A percentile compares a stretch with the other conserved stretches of the same genome.
These are phyloP conservation scores for Friedmanniomyces simplex DNA, from an alignment of 495 filamentous ascomycete species.

Conservation along the genomic window DNA sequence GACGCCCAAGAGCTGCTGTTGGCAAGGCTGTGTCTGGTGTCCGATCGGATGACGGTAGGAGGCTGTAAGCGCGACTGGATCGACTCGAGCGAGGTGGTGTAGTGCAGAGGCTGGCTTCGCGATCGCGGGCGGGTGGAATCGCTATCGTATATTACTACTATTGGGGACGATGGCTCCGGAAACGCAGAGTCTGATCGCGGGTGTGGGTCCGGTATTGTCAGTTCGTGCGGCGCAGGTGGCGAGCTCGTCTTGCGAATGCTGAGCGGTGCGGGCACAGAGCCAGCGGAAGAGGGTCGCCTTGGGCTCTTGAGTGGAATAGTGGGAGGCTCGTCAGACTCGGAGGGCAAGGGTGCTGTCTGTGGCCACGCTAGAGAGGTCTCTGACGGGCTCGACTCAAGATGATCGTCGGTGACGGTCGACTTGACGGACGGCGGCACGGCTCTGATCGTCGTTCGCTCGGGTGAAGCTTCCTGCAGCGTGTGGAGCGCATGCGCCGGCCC, in stretches of 20 bases:
- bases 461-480: slow-evolving; percentile 17
- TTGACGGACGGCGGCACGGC: slow-evolving; percentile 7
- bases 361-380: slow-evolving; percentile 1
- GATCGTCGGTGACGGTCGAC: not conserved
- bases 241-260: not conserved
- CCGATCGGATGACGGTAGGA: slow-evolving; percentile 24
- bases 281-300: not conserved
- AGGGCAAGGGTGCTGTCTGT: not conserved
- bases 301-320: slow-evolving; percentile 1
- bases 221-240: not conserved
- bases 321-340: not conserved
- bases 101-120: slow-evolving; percentile 11
- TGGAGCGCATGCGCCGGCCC: slow-evolving; percentile 11
- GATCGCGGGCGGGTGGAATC: slow-evolving; percentile 15
- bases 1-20: slow-evolving; percentile 25
- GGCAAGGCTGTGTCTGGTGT: slow-evolving; percentile 25
- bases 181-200: not conserved
- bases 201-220: slow-evolving; percentile 2
- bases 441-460: slow-evolving; percentile 14
- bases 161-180: slow-evolving; percentile 11
- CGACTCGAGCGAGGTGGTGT: slow-evolving; percentile 15
- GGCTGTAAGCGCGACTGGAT: slow-evolving; percentile 24
- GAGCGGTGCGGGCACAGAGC: not conserved
- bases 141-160: slow-evolving; percentile 13
- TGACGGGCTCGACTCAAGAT: slow-evolving; percentile 3